These are phyloP conservation scores for Cucumis cinereus DNA, from an alignment of 306 rosid genomes.

Conservation along the genomic window DNA sequence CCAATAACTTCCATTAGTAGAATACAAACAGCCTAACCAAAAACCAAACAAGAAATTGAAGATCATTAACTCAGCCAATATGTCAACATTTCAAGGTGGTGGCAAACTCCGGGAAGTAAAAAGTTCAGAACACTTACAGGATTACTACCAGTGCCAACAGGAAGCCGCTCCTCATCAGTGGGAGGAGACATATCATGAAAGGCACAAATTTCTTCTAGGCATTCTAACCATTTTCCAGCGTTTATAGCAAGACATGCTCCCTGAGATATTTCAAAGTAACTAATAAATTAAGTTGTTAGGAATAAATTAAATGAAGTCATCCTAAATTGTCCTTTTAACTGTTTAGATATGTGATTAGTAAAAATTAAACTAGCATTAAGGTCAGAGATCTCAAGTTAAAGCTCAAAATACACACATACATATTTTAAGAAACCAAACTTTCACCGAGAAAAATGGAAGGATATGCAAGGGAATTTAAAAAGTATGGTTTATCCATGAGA, in stretches of 20 bases:
- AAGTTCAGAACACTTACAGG: slow-evolving; percentile 60
- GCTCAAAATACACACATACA: neutral
- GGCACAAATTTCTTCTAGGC: slow-evolving; percentile 58
- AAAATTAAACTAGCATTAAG: neutral
- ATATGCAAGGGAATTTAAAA: neutral
- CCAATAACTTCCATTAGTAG: neutral
- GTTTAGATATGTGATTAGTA: neutral
- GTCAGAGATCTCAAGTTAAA: neutral
- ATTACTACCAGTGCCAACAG: slow-evolving; percentile 96
- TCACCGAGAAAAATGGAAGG: neutral
- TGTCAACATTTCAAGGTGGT: neutral
- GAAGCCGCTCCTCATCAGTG: slow-evolving; percentile 79
- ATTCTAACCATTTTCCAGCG: slow-evolving; percentile 59
- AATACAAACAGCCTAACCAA: neutral
- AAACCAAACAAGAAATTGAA: neutral
- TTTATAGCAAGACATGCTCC: slow-evolving; percentile 86
- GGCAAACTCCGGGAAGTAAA: neutral
- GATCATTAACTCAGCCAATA: neutral
- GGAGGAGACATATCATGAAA: slow-evolving; percentile 58
- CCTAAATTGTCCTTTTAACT: neutral
- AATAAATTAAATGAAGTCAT: slow-evolving; percentile 7
- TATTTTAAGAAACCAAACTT: neutral
- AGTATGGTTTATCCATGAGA: neutral
- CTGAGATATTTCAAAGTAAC: slow-evolving; percentile 28
- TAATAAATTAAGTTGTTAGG: neutral